Evolutionary conservation across 495 filamentous ascomycete species (phyloP).

Genomic region (Aeminium ludgeri): DNA sequence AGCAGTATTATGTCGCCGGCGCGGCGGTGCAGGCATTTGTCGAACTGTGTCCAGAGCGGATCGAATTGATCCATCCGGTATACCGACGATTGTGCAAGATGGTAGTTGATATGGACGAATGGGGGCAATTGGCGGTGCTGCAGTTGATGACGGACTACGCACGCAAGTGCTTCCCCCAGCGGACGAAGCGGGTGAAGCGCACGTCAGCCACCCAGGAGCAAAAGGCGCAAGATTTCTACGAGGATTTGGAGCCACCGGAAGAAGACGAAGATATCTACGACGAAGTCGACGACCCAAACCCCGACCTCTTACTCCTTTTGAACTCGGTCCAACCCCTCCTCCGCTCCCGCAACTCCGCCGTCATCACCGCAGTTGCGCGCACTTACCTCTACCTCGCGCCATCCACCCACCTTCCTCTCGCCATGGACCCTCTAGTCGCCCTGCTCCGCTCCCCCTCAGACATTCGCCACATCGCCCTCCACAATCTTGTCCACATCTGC

Average conservation of each 20-base stretch:
- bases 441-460: slow-evolving; percentile 70
- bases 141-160: slow-evolving; percentile 69
- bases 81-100: slow-evolving; percentile 73
- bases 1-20: slow-evolving; percentile 86
- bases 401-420: slow-evolving; percentile 46
- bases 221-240: slow-evolving; percentile 59
- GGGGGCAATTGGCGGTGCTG: slow-evolving; percentile 75
- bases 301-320: slow-evolving; percentile 69
- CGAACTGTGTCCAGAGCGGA: slow-evolving; percentile 70
- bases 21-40: slow-evolving; percentile 79
- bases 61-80: slow-evolving; percentile 78
- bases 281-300: slow-evolving; percentile 45
- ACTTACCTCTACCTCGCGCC: slow-evolving; percentile 74
- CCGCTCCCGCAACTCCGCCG: slow-evolving; percentile 80
- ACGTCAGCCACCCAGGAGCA: slow-evolving; percentile 12
- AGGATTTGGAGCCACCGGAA: slow-evolving; percentile 38
- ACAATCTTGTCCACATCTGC: slow-evolving; percentile 84
- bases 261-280: slow-evolving; percentile 23
- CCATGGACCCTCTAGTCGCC: slow-evolving; percentile 70
- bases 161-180: slow-evolving; percentile 70
- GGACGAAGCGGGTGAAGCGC: slow-evolving; percentile 38
- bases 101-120: slow-evolving; percentile 97
- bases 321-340: slow-evolving; percentile 67
- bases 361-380: slow-evolving; percentile 72
- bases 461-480: slow-evolving; percentile 72